Percentiles rank a stretch among this genome's conserved stretches.
These are phyloP conservation scores for Fusarium haematococcum DNA, from an alignment of 2,329 filamentous ascomycete genomes.

Conservation along the genomic window DNA sequence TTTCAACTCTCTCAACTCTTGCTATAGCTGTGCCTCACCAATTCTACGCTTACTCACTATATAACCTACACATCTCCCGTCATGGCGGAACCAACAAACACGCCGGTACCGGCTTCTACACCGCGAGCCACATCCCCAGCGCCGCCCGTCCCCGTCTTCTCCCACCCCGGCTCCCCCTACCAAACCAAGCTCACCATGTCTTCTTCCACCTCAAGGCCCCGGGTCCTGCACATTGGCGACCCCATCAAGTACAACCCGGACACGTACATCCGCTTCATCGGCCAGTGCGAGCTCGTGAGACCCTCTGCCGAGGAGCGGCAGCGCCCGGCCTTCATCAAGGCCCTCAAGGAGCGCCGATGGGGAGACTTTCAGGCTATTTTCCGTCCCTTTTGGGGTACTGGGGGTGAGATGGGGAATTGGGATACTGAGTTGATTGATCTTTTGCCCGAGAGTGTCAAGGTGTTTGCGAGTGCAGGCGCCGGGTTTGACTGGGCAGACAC, in stretches of 20 bases:
- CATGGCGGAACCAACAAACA: constrained; percentile 63
- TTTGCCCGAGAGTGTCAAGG: constrained; percentile 66
- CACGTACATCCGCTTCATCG: constrained; percentile 58
- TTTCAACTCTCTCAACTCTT: background rate
- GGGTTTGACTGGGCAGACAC: constrained; percentile 76
- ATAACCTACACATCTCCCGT: constrained; percentile 11
- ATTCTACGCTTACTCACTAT: background rate
- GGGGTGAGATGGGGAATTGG: constrained; percentile 75
- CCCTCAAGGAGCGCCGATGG: constrained; percentile 64
- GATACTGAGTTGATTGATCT: constrained; percentile 68
- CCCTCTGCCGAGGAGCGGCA: constrained; percentile 63
- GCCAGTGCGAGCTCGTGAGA: constrained; percentile 63
- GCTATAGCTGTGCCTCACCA: background rate
- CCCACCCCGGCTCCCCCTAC: constrained; percentile 41
- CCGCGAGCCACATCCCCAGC: constrained; percentile 58
- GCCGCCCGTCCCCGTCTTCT: constrained; percentile 37
- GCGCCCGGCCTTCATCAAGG: constrained; percentile 61
- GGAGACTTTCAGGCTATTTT: constrained; percentile 67
- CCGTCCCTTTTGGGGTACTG: constrained; percentile 72
- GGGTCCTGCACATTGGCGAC: constrained; percentile 83
- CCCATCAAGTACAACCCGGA: constrained; percentile 62
- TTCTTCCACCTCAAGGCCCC: constrained; percentile 50
- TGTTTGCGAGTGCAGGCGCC: constrained; percentile 74
- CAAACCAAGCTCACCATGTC: constrained; percentile 41
- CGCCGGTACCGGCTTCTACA: constrained; percentile 58